phyloP scores from a whole-genome alignment of 225 moss, liverwort and hornwort genomes.

The Neckera pumila region DNA sequence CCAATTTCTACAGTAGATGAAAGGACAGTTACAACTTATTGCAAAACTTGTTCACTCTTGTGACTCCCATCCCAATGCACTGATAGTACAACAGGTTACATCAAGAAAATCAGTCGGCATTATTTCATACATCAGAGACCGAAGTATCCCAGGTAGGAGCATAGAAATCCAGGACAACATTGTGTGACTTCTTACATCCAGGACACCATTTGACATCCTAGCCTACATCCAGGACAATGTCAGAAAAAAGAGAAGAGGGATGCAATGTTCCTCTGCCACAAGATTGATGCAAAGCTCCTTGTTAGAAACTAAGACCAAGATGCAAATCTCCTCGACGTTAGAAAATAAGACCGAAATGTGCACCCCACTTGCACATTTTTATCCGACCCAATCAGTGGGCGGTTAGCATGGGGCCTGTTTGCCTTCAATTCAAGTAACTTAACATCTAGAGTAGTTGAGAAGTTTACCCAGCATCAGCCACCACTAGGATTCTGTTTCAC shows the following conservation, averaged over 20 bases:
- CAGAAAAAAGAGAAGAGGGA: not conserved
- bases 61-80: not conserved
- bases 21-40: not conserved
- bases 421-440: not conserved
- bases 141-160: not conserved
- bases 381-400: not conserved
- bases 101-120: not conserved
- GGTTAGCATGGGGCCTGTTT: not conserved
- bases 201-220: not conserved
- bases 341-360: not conserved
- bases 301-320: not conserved
- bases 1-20: not conserved
- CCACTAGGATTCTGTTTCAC: not conserved
- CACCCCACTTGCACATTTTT: not conserved
- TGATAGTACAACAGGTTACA: not conserved
- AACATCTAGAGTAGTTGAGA: not conserved
- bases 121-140: not conserved
- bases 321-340: not conserved
- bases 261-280: not conserved
- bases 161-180: not conserved
- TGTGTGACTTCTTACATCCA: not conserved
- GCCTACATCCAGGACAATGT: not conserved
- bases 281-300: not conserved
- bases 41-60: not conserved
- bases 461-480: not conserved